phyloP scores from a whole-genome alignment of 2,329 filamentous ascomycete species.

The Neoarthrinium moseri region DNA sequence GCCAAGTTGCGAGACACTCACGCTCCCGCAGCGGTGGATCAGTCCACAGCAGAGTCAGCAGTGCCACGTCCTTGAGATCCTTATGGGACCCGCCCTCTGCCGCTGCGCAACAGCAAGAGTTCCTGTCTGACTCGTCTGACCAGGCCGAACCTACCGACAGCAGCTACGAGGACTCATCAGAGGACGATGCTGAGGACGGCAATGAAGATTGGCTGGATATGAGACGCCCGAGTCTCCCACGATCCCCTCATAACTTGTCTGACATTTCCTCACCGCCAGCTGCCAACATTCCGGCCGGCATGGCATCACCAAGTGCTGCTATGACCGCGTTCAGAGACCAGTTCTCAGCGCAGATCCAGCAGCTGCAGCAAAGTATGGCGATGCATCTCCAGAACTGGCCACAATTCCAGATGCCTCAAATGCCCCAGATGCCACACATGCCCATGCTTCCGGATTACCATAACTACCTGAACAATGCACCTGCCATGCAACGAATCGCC shows the following conservation, averaged over 20 bases:
- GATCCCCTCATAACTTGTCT: constrained; percentile 16
- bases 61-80: constrained; percentile 64
- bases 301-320: constrained; percentile 59
- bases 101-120: constrained; percentile 29
- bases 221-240: constrained; percentile 28
- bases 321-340: constrained; percentile 73
- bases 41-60: constrained; percentile 61
- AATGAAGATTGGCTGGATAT: constrained; percentile 37
- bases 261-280: constrained; percentile 18
- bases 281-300: constrained; percentile 32
- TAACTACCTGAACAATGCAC: constrained; percentile 56
- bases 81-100: constrained; percentile 59
- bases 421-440: constrained; percentile 55
- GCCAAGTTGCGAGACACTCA: constrained; percentile 59
- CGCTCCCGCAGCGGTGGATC: constrained; percentile 66
- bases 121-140: constrained; percentile 40
- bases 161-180: constrained; percentile 31
- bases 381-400: constrained; percentile 65
- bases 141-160: constrained; percentile 35
- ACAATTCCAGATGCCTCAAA: constrained; percentile 57
- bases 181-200: constrained; percentile 36
- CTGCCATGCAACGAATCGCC: constrained; percentile 70
- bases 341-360: constrained; percentile 69
- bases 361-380: constrained; percentile 71
- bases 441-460: constrained; percentile 71